Percentiles rank a stretch among this genome's conserved stretches.
Evolutionary conservation across 306 rosid species (phyloP).

Genomic region (Dalbergia oliveri): DNA sequence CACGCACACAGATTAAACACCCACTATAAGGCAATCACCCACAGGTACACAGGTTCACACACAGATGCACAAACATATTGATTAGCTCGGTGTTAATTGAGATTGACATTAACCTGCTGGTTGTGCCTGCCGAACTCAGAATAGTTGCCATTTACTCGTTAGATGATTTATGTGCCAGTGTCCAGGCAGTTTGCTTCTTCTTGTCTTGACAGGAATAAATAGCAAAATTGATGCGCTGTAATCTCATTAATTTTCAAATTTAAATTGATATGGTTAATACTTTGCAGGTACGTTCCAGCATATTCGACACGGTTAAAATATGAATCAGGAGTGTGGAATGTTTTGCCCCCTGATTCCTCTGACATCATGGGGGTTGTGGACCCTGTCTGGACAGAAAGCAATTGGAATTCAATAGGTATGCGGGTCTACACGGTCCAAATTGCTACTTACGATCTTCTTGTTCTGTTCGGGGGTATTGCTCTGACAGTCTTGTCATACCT

Average conservation of each 20-base stretch:
- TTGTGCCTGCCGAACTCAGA: constrained; percentile 8
- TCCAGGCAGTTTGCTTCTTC: constrained; percentile 24
- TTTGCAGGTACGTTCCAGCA: constrained; percentile 89
- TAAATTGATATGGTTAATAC: constrained; percentile 29
- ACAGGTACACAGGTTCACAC: background rate
- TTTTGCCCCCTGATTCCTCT: constrained; percentile 77
- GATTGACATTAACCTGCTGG: background rate
- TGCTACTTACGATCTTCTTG: constrained; percentile 66
- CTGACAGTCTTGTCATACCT: constrained; percentile 73
- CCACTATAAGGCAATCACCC: too few species aligned
- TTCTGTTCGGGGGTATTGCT: constrained; percentile 73
- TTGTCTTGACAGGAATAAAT: constrained; percentile 40
- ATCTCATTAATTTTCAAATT: background rate
- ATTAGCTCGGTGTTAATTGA: background rate
- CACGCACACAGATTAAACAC: background rate
- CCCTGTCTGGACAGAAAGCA: constrained; percentile 95
- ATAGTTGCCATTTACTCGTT: background rate
- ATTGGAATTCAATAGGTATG: constrained; percentile 83
- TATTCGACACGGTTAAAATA: constrained; percentile 81
- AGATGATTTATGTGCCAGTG: constrained; percentile 3
- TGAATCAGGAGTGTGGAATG: constrained; percentile 77
- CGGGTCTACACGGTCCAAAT: constrained; percentile 74
- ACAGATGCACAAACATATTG: background rate
- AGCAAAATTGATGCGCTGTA: constrained; percentile 21
- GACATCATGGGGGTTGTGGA: constrained; percentile 79